phyloP scores from a whole-genome alignment of 345 rosid genomes.

The Leavenworthia alabamica region DNA sequence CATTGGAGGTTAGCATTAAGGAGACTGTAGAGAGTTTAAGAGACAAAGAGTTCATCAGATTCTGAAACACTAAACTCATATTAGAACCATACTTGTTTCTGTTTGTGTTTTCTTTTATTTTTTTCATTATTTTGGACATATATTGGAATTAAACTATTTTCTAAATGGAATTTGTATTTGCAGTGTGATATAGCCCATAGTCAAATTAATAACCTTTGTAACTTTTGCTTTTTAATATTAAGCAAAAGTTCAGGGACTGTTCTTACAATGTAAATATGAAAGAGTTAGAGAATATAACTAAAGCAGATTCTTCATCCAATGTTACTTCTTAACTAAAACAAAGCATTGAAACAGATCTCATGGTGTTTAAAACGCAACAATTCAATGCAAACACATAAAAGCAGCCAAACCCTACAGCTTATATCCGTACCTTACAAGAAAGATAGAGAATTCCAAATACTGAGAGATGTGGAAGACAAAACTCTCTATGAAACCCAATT shows the following conservation, averaged over 20 bases:
- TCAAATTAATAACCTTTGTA: too few relatives aligned
- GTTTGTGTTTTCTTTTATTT: neutral
- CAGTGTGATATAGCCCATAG: too few relatives aligned
- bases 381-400: conserved; percentile 1
- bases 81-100: conserved; percentile 12
- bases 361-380: conserved; percentile 18
- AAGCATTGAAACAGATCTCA: conserved; percentile 24
- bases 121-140: conserved; percentile 4
- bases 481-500: conserved; percentile 9
- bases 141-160: conserved; percentile 16
- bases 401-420: conserved; percentile 17
- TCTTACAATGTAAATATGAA: too few relatives aligned
- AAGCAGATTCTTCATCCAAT: too few relatives aligned
- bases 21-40: conserved; percentile 90
- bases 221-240: too few relatives aligned
- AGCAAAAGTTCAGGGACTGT: too few relatives aligned
- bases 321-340: too few relatives aligned
- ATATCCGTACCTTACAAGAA: conserved; percentile 19
- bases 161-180: conserved; percentile 15
- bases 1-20: conserved; percentile 69
- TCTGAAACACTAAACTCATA: conserved; percentile 27
- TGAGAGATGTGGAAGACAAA: too few relatives aligned
- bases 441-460: too few relatives aligned
- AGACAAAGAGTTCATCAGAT: conserved; percentile 65
- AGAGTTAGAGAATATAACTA: too few relatives aligned